phyloP scores from a whole-genome alignment of 108 stramenopile species.

The Skeletonema marinoi region DNA sequence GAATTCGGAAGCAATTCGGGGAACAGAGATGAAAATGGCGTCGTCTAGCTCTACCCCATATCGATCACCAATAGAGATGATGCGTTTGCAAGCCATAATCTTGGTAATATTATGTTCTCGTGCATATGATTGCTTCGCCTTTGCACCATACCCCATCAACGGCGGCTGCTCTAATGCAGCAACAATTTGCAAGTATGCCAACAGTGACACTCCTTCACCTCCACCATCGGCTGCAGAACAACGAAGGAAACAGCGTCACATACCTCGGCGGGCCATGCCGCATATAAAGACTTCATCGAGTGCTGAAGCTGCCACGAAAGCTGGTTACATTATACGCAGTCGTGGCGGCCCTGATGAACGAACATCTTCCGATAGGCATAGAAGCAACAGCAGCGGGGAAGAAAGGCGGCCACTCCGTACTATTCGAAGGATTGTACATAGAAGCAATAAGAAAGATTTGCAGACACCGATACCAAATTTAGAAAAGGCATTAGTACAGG shows the following conservation, averaged over 20 bases:
- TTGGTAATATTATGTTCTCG: neutral
- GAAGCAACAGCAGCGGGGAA: neutral
- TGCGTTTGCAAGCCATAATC: neutral
- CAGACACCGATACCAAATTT: neutral
- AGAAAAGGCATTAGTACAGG: neutral
- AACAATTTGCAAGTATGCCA: neutral
- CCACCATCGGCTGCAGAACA: neutral
- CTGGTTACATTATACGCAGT: slow-evolving; percentile 39
- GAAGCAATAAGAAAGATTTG: neutral
- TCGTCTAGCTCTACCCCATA: neutral
- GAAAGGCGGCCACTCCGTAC: slow-evolving; percentile 24
- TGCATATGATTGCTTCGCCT: neutral
- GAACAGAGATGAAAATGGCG: neutral
- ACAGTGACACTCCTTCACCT: neutral
- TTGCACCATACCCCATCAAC: neutral
- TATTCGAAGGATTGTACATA: slow-evolving; percentile 37
- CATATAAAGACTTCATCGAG: slow-evolving; percentile 20
- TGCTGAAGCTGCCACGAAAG: slow-evolving; percentile 33
- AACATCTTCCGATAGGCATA: neutral
- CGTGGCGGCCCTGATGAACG: neutral
- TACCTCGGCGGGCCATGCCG: slow-evolving; percentile 35
- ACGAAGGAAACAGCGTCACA: neutral
- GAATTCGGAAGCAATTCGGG: no score
- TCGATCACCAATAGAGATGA: neutral
- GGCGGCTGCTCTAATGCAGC: neutral